Conservation (phyloP, 176 grass and related monocot genomes). For the Eragrostis curvula region DNA sequence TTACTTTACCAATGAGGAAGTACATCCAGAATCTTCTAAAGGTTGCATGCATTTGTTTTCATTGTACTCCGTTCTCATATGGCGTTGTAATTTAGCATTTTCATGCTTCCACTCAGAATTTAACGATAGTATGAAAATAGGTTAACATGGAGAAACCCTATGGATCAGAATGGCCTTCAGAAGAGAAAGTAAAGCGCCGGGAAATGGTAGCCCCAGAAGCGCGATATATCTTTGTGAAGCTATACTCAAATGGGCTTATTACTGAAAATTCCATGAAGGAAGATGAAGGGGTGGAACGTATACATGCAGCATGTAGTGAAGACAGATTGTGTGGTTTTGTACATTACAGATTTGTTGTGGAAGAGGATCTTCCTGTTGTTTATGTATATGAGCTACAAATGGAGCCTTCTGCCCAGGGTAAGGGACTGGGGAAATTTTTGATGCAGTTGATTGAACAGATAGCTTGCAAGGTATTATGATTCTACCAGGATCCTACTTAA, state of each 20-base stretch:
- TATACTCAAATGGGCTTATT: constrained; percentile 35
- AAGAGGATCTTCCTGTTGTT: constrained; percentile 82
- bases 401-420: constrained; percentile 63
- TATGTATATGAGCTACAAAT: constrained; percentile 96
- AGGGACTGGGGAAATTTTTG: constrained; percentile 84
- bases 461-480: constrained; percentile 70
- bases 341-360: constrained; percentile 82
- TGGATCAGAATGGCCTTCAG: constrained; percentile 76
- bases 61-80: background rate
- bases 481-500: background rate
- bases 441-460: constrained; percentile 83
- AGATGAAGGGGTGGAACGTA: constrained; percentile 27
- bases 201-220: constrained; percentile 80
- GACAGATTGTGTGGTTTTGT: constrained; percentile 75
- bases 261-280: constrained; percentile 4
- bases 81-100: background rate
- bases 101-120: constrained; percentile 14
- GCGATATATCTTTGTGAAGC: constrained; percentile 57
- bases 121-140: constrained; percentile 44
- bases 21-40: constrained; percentile 88
- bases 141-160: constrained; percentile 76
- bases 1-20: constrained; percentile 56
- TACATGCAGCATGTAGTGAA: constrained; percentile 7
- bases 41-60: constrained; percentile 38
- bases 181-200: constrained; percentile 85